These are phyloP conservation scores for Gnomoniopsis smithogilvyi DNA, from an alignment of 2,329 filamentous ascomycete genomes.

Conservation along the genomic window DNA sequence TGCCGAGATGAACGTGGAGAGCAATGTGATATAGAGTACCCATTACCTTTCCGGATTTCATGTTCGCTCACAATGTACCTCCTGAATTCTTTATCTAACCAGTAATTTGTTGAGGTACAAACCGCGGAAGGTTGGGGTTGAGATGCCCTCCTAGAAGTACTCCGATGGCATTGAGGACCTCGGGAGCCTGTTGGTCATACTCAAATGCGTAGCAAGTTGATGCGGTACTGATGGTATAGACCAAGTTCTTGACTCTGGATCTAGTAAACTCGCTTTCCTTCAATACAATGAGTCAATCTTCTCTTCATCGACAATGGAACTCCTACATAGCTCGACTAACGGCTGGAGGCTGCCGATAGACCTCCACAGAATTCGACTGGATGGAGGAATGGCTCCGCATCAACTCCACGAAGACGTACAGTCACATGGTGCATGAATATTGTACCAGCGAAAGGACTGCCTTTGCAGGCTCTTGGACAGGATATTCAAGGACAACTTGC, in stretches of 20 bases:
- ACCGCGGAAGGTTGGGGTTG: background rate
- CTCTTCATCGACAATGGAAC: background rate
- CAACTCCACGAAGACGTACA: background rate
- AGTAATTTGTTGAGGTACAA: background rate
- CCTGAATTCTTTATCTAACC: no score
- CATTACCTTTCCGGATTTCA: background rate
- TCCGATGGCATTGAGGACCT: no score
- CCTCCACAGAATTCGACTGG: background rate
- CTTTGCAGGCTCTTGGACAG: background rate
- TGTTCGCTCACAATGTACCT: no score
- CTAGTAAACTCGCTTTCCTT: background rate
- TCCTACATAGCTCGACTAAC: background rate
- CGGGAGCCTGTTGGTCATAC: background rate
- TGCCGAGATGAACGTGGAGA: background rate
- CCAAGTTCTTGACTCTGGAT: background rate
- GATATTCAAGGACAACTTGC: background rate
- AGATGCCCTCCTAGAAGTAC: background rate
- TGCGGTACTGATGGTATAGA: background rate
- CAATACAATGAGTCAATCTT: background rate
- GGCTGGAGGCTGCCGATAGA: background rate
- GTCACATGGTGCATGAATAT: conserved; percentile 4
- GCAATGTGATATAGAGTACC: background rate
- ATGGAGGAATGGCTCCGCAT: background rate
- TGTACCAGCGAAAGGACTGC: background rate
- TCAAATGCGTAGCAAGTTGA: conserved; percentile 6